These are phyloP conservation scores for Dissoconium aciculare DNA, from an alignment of 2,329 filamentous ascomycete species.

Conservation along the genomic window DNA sequence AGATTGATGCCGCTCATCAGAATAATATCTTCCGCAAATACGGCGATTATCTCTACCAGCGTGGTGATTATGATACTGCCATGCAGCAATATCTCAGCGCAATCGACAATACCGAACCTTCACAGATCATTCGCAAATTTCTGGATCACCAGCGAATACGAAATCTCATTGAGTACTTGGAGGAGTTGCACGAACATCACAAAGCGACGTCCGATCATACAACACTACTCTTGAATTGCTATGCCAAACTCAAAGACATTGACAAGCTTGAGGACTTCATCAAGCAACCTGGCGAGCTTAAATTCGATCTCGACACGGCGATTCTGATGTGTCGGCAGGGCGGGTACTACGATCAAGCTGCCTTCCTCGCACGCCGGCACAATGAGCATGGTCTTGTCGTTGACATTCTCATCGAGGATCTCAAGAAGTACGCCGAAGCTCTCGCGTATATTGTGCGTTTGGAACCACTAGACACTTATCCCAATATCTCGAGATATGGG, in stretches of 20 bases:
- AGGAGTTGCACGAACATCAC: conserved; percentile 87
- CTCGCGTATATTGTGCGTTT: conserved; percentile 83
- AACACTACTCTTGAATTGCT: conserved; percentile 86
- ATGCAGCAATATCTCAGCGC: conserved; percentile 97
- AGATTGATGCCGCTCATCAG: conserved; percentile 64
- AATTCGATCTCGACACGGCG: conserved; percentile 92
- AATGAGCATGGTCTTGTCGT: conserved; percentile 87
- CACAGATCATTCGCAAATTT: conserved; percentile 93
- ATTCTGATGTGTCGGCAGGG: conserved; percentile 96
- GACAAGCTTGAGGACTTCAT: conserved; percentile 94
- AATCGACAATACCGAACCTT: conserved; percentile 90
- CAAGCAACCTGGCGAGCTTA: conserved; percentile 82
- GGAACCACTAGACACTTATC: conserved; percentile 69
- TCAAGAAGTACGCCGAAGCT: conserved; percentile 76
- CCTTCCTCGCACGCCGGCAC: conserved; percentile 86
- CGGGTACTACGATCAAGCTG: conserved; percentile 91
- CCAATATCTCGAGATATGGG: conserved; percentile 88
- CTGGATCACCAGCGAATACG: conserved; percentile 94
- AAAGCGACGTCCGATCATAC: conserved; percentile 92
- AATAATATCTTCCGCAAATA: conserved; percentile 88
- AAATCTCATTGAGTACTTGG: conserved; percentile 91
- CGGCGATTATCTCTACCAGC: conserved; percentile 86
- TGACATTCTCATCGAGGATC: conserved; percentile 90
- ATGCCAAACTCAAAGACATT: conserved; percentile 94
- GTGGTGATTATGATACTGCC: conserved; percentile 91